Percentiles rank a stretch among this genome's conserved stretches.
Evolutionary conservation across 495 filamentous ascomycete species (phyloP).

Genomic region (Aspergillus affinis): DNA sequence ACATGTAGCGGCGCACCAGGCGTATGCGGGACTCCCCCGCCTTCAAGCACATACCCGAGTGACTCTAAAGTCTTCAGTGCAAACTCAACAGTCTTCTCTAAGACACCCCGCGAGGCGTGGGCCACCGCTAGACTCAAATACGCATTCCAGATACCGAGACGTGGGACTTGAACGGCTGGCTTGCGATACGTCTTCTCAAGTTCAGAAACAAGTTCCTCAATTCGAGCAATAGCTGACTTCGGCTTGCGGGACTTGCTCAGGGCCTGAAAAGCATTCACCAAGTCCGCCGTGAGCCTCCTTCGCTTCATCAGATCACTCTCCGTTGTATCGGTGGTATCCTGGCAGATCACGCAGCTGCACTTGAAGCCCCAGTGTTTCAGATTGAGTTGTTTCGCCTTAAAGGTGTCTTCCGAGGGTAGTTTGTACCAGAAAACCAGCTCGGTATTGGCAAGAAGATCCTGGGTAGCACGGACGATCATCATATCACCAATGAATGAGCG

Average conservation of each 20-base stretch:
- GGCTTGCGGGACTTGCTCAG: neutral
- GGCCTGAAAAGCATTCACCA: constrained; percentile 13
- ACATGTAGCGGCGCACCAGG: constrained; percentile 28
- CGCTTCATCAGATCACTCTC: constrained; percentile 14
- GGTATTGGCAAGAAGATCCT: constrained; percentile 43
- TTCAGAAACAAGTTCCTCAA: constrained; percentile 19
- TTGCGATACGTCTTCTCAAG: constrained; percentile 33
- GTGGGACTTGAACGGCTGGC: constrained; percentile 27
- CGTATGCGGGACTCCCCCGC: constrained; percentile 19
- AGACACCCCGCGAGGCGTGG: constrained; percentile 10
- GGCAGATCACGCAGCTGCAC: constrained; percentile 48
- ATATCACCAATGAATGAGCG: constrained; percentile 61
- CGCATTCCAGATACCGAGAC: constrained; percentile 25
- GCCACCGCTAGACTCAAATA: constrained; percentile 29
- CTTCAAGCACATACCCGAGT: constrained; percentile 44
- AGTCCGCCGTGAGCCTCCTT: constrained; percentile 6
- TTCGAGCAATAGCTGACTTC: constrained; percentile 8
- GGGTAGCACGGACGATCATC: constrained; percentile 53
- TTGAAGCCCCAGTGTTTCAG: constrained; percentile 46
- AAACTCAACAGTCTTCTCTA: constrained; percentile 31
- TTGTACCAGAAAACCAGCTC: constrained; percentile 48
- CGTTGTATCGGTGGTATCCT: constrained; percentile 17
- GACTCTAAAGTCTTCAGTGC: constrained; percentile 32
- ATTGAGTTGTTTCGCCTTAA: constrained; percentile 14
- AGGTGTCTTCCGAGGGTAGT: constrained; percentile 25